Percentiles rank a stretch among this genome's conserved stretches.
Evolutionary conservation across 805 yeast species (phyloP).

Genomic region (Millerago galiae): DNA sequence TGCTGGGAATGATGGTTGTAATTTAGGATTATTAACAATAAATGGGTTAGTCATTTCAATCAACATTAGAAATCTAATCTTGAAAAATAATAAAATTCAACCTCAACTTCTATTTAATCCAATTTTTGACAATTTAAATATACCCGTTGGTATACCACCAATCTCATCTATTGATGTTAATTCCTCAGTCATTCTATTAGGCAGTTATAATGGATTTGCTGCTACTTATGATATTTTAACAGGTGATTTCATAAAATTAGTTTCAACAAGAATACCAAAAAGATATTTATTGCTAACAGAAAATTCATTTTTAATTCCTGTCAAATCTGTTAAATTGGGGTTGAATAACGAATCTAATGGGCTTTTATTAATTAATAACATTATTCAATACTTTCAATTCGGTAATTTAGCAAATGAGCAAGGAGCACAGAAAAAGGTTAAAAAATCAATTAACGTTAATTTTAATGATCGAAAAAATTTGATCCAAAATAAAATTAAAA

Average conservation of each 20-base stretch:
- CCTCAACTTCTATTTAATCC: conserved; percentile 7
- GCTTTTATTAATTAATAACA: conserved; percentile 11
- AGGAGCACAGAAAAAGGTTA: conserved; percentile 2
- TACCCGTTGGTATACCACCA: conserved; percentile 13
- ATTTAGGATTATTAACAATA: conserved; percentile 15
- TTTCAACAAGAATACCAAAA: conserved; percentile 16
- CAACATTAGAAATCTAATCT: conserved; percentile 13
- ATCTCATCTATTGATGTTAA: conserved; percentile 18
- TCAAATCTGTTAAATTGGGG: conserved; percentile 10
- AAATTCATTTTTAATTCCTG: conserved; percentile 13
- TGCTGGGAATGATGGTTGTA: conserved; percentile 24
- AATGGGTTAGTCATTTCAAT: conserved; percentile 10
- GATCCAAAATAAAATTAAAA: conserved; percentile 13
- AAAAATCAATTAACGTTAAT: conserved; percentile 13
- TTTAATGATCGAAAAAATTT: conserved; percentile 17
- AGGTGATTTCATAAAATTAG: conserved; percentile 14
- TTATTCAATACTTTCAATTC: conserved; percentile 20
- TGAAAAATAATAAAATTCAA: neutral
- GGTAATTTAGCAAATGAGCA: conserved; percentile 11
- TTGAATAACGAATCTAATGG: conserved; percentile 14
- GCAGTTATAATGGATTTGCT: conserved; percentile 20
- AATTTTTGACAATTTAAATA: conserved; percentile 12
- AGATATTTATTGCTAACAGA: conserved; percentile 8
- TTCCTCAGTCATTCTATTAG: conserved; percentile 17
- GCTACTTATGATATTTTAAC: conserved; percentile 19